Evolutionary conservation across 2,329 filamentous ascomycete species (phyloP), one percentile per base, ranked within the genome.

Genomic region (Pezicula radicicola): DNA sequence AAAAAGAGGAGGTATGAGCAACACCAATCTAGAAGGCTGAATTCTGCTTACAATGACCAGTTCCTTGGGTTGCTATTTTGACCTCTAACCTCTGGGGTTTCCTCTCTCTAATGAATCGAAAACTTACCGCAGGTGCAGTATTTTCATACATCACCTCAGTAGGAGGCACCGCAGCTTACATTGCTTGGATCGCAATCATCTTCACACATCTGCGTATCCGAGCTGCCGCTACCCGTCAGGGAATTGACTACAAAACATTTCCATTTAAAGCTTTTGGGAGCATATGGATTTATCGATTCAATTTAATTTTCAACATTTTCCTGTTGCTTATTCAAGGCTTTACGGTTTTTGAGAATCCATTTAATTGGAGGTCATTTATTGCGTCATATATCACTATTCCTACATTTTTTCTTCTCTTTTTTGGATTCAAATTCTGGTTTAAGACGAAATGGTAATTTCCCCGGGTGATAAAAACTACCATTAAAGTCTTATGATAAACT

Each of bases 31-130:
- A n/a, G 16, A 21, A 12, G 9, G 21, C 15, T 13, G 21, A 21
- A 21, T 13, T 28, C 7, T n/a, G 15, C 50, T 52, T n/a, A 52
- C 16, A 13, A n/a, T n/a, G 3, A 19, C n/a, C 9, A 53, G 52
- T 80, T 0, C 78, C 78, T 0, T 77, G 56, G 69, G 68, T n/a
- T 75, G 76, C 0, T 66, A 54, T 80, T 16, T 58, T 78, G 3
- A 68, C 77, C 49, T 75, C 78, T 1, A 77, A 78, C 50, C 56
- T 75, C 3, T 73, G 79, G 47, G 77, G 75, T 9, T 64, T 69
- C 2, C 59, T 76, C 5, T 66, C 68, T 0, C 68, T 75, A 66
- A 73, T 75, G 70, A 75, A 75, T 45, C 49, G 72, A 35, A 70
- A 66, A 25, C 72, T 71, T 0, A 70, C 70, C 13, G 72, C 70